Evolutionary conservation across 768 basidiomycete genomes (phyloP).

Genomic region (Exsudoporus frostii): DNA sequence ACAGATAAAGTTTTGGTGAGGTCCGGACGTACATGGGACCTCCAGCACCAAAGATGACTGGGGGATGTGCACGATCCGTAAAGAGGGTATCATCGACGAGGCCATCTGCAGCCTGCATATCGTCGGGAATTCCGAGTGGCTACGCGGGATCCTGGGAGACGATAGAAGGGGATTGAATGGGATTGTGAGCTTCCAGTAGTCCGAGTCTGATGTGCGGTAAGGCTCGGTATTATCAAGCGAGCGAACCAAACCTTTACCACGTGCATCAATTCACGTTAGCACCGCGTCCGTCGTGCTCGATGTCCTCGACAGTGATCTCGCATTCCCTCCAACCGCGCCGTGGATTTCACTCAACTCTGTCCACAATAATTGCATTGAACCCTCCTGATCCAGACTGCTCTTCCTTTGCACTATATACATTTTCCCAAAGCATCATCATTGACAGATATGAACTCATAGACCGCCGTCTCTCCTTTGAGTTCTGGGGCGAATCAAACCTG

Average conservation of each 20-base stretch:
- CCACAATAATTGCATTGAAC: conserved; percentile 20
- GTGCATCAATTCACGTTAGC: background rate
- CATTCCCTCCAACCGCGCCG: conserved; percentile 21
- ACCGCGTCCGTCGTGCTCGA: background rate
- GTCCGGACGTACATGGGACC: conserved; percentile 59
- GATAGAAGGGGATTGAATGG: conserved; percentile 9
- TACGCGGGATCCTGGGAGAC: conserved; percentile 6
- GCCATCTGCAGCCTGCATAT: conserved; percentile 22
- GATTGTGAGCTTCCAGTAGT: conserved; percentile 15
- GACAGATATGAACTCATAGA: conserved; percentile 43
- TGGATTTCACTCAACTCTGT: conserved; percentile 32
- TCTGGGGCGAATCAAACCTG: conserved; percentile 39
- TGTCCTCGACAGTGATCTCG: conserved; percentile 19
- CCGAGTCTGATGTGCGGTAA: background rate
- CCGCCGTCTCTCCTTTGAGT: conserved; percentile 31
- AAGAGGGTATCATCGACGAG: conserved; percentile 12
- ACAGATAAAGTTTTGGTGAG: background rate
- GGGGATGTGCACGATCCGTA: conserved; percentile 35
- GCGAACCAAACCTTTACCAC: background rate
- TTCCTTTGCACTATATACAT: conserved; percentile 33
- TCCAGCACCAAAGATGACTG: conserved; percentile 66
- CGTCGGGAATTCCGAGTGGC: conserved; percentile 22
- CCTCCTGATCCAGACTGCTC: conserved; percentile 16
- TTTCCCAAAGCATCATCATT: conserved; percentile 41
- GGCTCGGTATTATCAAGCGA: background rate